Evolutionary conservation across 371 early-diverging fungal genomes (phyloP).

Genomic region (Rhizopus delemar): DNA sequence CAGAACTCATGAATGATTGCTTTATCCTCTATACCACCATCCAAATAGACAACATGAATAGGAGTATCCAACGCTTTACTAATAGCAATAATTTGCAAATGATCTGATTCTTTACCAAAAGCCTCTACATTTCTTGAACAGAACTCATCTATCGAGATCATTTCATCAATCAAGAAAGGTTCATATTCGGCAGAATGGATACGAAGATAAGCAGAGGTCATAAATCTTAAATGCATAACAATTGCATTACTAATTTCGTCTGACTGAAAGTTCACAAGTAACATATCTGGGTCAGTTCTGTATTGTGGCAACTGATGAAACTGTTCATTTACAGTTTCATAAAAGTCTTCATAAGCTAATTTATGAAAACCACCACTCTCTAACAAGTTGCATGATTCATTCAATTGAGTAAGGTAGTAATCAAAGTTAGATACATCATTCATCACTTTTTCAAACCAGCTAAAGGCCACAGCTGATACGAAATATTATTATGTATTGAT

Average conservation of each 20-base stretch:
- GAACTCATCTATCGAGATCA: constrained; percentile 64
- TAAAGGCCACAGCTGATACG: constrained; percentile 62
- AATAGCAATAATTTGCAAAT: constrained; percentile 68
- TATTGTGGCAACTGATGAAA: constrained; percentile 37
- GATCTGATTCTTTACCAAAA: constrained; percentile 73
- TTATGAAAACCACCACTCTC: constrained; percentile 55
- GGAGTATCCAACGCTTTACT: constrained; percentile 59
- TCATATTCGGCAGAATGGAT: constrained; percentile 65
- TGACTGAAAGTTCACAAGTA: constrained; percentile 59
- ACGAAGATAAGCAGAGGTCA: constrained; percentile 69
- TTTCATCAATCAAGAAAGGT: constrained; percentile 64
- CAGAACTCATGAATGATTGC: constrained; percentile 58
- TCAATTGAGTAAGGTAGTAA: constrained; percentile 40
- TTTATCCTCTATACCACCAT: constrained; percentile 50
- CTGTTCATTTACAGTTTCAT: constrained; percentile 55
- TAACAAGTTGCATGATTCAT: constrained; percentile 51
- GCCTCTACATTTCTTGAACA: constrained; percentile 70
- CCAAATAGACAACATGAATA: constrained; percentile 67
- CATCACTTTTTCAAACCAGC: constrained; percentile 66
- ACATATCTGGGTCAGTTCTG: constrained; percentile 40
- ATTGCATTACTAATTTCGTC: constrained; percentile 68
- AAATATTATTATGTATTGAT: neutral
- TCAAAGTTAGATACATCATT: constrained; percentile 30
- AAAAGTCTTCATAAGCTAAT: constrained; percentile 68
- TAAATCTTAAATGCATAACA: constrained; percentile 67